Conservation (phyloP, 2,329 filamentous ascomycete species). For the Harringtonia aguacate region DNA sequence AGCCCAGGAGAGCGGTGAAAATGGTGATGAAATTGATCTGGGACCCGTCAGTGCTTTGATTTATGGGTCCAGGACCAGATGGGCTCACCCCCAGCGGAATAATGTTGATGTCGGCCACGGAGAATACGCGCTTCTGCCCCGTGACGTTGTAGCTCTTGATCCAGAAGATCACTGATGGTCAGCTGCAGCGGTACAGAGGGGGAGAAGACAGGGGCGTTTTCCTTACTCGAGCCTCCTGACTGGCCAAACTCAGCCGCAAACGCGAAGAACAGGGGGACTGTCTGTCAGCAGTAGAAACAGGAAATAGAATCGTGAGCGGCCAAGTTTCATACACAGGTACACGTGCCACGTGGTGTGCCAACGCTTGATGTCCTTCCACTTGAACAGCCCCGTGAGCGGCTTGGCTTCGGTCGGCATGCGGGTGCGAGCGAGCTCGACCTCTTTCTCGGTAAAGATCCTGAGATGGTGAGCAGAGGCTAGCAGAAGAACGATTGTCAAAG, state of each 20-base stretch:
- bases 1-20: constrained; percentile 13
- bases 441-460: constrained; percentile 16
- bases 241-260: constrained; percentile 14
- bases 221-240: constrained; percentile 15
- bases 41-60: no score
- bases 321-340: constrained; percentile 18
- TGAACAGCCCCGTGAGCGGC: constrained; percentile 16
- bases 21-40: constrained; percentile 17
- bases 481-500: background rate
- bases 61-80: background rate
- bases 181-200: background rate
- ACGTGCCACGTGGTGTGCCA: constrained; percentile 20
- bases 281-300: background rate
- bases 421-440: constrained; percentile 13
- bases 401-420: constrained; percentile 16
- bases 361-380: constrained; percentile 18
- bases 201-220: no score
- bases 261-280: constrained; percentile 15
- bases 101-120: constrained; percentile 17
- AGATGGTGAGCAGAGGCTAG: background rate
- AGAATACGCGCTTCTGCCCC: constrained; percentile 12
- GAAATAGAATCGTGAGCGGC: background rate
- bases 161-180: constrained; percentile 17
- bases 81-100: constrained; percentile 17
- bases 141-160: constrained; percentile 17